These are phyloP conservation scores for Colletotrichum spaethianum DNA, from an alignment of 2,329 filamentous ascomycete species.

Conservation along the genomic window DNA sequence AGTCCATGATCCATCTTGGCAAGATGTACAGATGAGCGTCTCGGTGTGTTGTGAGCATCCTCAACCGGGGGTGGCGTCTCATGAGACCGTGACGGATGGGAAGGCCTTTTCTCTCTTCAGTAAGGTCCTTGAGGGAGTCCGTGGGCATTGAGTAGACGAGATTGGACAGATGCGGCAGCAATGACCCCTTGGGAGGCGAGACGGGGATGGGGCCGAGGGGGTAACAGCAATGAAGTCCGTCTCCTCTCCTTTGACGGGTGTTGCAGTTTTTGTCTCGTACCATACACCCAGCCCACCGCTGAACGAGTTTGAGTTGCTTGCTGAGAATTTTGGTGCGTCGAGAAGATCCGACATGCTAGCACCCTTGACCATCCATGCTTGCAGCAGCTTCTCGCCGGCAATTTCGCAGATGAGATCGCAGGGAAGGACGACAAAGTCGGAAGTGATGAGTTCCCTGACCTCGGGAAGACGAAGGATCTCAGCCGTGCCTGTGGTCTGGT, in stretches of 20 bases:
- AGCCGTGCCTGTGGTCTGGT: constrained; percentile 89
- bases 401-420: constrained; percentile 96
- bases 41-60: constrained; percentile 86
- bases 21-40: constrained; percentile 97
- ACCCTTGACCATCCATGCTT: constrained; percentile 92
- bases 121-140: constrained; percentile 88
- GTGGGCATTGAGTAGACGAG: constrained; percentile 90
- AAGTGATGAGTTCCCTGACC: constrained; percentile 82
- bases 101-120: constrained; percentile 80
- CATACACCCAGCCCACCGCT: constrained; percentile 90
- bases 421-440: constrained; percentile 91
- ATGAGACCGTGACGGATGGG: constrained; percentile 84
- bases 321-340: constrained; percentile 60
- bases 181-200: constrained; percentile 66
- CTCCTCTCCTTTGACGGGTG: constrained; percentile 88
- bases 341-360: constrained; percentile 76
- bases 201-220: constrained; percentile 69
- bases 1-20: constrained; percentile 90
- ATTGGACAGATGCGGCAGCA: constrained; percentile 79
- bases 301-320: constrained; percentile 57
- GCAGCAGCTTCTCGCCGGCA: constrained; percentile 84
- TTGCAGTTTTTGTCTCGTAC: constrained; percentile 86
- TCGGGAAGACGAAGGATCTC: constrained; percentile 89
- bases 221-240: constrained; percentile 91
- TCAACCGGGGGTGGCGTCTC: constrained; percentile 80